Evolutionary conservation across 2,329 filamentous ascomycete species (phyloP).

Genomic region (Sclerotinia spermophila): DNA sequence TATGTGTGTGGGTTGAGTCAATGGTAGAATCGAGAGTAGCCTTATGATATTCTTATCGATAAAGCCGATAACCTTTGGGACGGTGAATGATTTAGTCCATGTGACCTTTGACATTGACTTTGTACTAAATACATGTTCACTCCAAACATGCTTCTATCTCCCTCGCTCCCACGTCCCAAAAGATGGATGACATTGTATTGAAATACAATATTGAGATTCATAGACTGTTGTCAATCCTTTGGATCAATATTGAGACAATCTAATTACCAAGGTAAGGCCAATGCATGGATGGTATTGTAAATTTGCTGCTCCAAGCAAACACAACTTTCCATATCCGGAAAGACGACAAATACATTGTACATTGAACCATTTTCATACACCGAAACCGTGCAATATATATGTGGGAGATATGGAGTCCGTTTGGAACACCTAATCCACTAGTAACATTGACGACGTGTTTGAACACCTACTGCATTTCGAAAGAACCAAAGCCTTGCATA

Average conservation of each 20-base stretch:
- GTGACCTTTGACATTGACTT: background rate
- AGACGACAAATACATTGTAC: background rate
- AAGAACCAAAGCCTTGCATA: background rate
- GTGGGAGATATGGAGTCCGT: background rate
- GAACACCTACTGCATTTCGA: background rate
- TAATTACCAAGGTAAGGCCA: background rate
- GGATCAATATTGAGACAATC: background rate
- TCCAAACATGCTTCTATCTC: background rate
- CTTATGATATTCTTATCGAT: conserved; percentile 20
- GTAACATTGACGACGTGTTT: background rate
- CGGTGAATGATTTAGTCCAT: background rate
- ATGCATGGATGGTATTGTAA: background rate
- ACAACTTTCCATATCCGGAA: background rate
- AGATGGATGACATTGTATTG: background rate
- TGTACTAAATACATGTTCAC: background rate
- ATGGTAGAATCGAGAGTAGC: background rate
- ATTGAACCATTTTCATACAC: background rate
- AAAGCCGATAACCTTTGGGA: conserved; percentile 10
- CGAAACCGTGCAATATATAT: background rate
- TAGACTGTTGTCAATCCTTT: background rate
- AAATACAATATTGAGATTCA: background rate
- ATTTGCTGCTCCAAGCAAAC: background rate
- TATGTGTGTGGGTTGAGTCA: conserved; percentile 8
- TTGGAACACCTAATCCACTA: background rate
- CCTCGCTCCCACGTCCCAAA: too few relatives aligned